These are phyloP conservation scores for Paraconiothyrium brasiliense DNA, from an alignment of 2,329 filamentous ascomycete genomes.

Conservation along the genomic window DNA sequence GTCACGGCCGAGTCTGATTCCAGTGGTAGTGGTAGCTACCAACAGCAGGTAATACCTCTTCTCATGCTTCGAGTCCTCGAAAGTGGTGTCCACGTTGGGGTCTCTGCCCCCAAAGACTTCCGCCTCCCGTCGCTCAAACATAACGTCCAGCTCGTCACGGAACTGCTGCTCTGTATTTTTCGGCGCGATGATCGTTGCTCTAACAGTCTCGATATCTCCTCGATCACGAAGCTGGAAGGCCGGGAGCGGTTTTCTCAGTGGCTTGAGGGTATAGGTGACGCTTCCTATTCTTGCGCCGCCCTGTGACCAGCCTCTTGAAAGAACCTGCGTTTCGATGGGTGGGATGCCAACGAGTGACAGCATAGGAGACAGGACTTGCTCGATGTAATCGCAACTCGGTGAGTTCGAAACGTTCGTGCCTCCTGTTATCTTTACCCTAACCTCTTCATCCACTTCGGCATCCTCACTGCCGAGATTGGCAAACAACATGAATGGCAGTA, in stretches of 20 bases:
- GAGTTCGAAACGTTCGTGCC: conserved; percentile 67
- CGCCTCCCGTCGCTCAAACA: conserved; percentile 30
- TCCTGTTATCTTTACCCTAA: conserved; percentile 60
- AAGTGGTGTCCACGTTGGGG: conserved; percentile 31
- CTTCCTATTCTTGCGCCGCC: conserved; percentile 58
- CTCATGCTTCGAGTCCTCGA: conserved; percentile 55
- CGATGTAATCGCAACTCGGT: conserved; percentile 65
- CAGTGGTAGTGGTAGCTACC: conserved; percentile 60
- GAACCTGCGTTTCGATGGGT: conserved; percentile 52
- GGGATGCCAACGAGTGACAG: conserved; percentile 62
- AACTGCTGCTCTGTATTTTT: conserved; percentile 40
- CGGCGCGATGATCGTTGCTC: conserved; percentile 53
- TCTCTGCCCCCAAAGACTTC: conserved; percentile 30
- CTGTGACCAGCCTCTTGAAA: conserved; percentile 64
- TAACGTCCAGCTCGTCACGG: conserved; percentile 33
- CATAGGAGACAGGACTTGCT: conserved; percentile 65
- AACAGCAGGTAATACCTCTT: conserved; percentile 64
- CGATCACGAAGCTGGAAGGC: conserved; percentile 48
- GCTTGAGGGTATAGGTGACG: conserved; percentile 60
- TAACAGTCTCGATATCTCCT: conserved; percentile 38
- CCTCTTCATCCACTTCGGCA: conserved; percentile 13
- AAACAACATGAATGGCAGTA: conserved; percentile 67
- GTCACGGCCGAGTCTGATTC: conserved; percentile 62
- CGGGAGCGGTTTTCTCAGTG: conserved; percentile 46
- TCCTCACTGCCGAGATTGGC: neutral